A percentile compares a stretch with the other conserved stretches of the same genome.
Evolutionary conservation across 1,284 basidiomycete species (phyloP).

Genomic region (Sporisorium scitamineum): DNA sequence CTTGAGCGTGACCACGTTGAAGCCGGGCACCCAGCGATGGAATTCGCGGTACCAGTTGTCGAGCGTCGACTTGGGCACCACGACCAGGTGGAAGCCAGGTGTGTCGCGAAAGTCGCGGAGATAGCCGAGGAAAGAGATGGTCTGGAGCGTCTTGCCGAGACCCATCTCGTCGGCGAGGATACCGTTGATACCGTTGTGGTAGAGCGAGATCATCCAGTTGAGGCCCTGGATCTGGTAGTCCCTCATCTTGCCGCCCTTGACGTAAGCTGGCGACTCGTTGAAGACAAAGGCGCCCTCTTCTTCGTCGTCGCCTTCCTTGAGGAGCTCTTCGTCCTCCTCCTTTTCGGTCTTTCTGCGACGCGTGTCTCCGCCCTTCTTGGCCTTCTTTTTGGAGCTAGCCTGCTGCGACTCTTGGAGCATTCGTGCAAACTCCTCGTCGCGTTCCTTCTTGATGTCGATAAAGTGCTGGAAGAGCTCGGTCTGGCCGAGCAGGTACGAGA

Average conservation of each 20-base stretch:
- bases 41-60: conserved; percentile 98
- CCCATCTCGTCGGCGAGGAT: conserved; percentile 76
- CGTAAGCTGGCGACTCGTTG: conserved; percentile 59
- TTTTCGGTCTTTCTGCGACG: conserved; percentile 92
- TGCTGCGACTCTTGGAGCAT: conserved; percentile 76
- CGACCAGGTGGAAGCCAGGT: conserved; percentile 88
- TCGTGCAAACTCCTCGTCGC: conserved; percentile 92
- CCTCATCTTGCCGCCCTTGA: conserved; percentile 83
- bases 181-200: conserved; percentile 64
- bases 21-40: conserved; percentile 85
- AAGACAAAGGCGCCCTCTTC: conserved; percentile 75
- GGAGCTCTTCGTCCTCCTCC: conserved; percentile 80
- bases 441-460: conserved; percentile 74
- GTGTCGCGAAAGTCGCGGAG: conserved; percentile 85
- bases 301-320: conserved; percentile 82
- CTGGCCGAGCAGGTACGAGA: conserved; percentile 67
- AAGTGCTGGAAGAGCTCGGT: conserved; percentile 69
- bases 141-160: conserved; percentile 97
- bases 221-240: conserved; percentile 95
- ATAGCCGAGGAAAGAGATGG: conserved; percentile 96
- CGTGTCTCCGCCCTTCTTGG: conserved; percentile 69
- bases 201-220: conserved; percentile 83
- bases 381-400: conserved; percentile 44
- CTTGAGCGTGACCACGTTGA: conserved; percentile 83
- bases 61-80: conserved; percentile 96